Evolutionary conservation across 108 stramenopile species (phyloP).

Genomic region (Cyclotella sp.): DNA sequence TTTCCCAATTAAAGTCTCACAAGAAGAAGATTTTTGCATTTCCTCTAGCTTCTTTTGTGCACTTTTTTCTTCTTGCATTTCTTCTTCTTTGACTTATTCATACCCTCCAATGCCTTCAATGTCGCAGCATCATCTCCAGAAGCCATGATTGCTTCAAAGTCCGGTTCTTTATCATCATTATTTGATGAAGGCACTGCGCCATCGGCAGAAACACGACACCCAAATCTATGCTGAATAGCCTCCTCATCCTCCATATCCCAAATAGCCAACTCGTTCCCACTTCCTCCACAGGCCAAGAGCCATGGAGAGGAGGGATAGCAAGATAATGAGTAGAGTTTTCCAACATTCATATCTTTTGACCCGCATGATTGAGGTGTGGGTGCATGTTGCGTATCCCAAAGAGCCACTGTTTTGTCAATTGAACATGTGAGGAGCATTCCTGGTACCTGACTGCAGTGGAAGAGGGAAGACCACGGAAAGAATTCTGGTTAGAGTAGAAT

Average conservation of each 20-base stretch:
- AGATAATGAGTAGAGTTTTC: constrained; percentile 83
- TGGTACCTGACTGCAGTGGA: constrained; percentile 62
- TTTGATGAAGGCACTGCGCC: constrained; percentile 13
- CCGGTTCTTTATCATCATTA: constrained; percentile 36
- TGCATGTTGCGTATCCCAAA: constrained; percentile 90
- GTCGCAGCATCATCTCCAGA: constrained; percentile 41
- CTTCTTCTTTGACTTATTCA: constrained; percentile 76
- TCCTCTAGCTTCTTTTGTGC: constrained; percentile 62
- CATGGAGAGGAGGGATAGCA: constrained; percentile 90
- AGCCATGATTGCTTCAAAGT: constrained; percentile 82
- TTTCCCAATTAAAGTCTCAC: background rate
- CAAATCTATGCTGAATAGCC: constrained; percentile 77
- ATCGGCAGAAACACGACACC: constrained; percentile 42
- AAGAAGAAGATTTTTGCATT: background rate
- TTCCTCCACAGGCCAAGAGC: constrained; percentile 90
- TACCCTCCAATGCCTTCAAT: constrained; percentile 46
- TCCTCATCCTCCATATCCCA: constrained; percentile 92
- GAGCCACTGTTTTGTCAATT: constrained; percentile 88
- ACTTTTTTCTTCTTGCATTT: constrained; percentile 68
- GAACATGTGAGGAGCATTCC: constrained; percentile 92
- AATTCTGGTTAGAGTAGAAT: background rate
- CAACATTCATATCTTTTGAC: constrained; percentile 88
- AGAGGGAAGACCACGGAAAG: background rate
- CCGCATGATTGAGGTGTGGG: constrained; percentile 69
- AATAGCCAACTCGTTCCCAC: constrained; percentile 88